Percentiles rank a stretch among this genome's conserved stretches.
Conservation (phyloP, 306 rosid genomes). For the Benincasa hispida region DNA sequence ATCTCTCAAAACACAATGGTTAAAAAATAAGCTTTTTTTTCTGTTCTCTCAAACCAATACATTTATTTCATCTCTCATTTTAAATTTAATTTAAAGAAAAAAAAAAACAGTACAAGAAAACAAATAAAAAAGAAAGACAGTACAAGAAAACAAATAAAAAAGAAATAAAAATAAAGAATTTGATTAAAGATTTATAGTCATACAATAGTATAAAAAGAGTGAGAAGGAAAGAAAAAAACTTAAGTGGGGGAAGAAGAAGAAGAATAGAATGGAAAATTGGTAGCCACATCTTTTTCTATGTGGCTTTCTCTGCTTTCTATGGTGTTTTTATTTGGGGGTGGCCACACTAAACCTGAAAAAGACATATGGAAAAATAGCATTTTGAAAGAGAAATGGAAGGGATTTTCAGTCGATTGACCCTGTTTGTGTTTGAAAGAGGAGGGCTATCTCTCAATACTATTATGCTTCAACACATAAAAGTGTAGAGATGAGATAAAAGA, state of each 20-base stretch:
- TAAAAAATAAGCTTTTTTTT: no score
- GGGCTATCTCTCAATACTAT: neutral
- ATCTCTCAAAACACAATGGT: no score
- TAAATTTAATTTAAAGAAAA: neutral
- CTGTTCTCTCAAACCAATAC: neutral
- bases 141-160: neutral
- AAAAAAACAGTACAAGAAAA: no score
- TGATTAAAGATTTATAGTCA: neutral
- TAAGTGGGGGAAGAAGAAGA: neutral
- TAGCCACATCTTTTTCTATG: neutral
- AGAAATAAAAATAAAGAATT: neutral
- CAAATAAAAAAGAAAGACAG: no score
- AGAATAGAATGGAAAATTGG: neutral
- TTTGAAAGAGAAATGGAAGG: neutral
- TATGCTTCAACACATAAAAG: neutral
- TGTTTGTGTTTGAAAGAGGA: neutral
- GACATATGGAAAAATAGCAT: neutral
- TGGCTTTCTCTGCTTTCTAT: conserved; percentile 16
- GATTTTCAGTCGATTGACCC: neutral
- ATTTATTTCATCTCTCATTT: neutral
- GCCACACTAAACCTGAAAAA: conserved; percentile 6
- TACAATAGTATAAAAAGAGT: neutral
- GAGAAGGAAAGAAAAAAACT: neutral
- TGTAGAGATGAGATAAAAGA: neutral
- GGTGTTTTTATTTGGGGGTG: neutral